These are phyloP conservation scores for Brettanomyces custersianus DNA, from an alignment of 805 yeast species.

Conservation along the genomic window DNA sequence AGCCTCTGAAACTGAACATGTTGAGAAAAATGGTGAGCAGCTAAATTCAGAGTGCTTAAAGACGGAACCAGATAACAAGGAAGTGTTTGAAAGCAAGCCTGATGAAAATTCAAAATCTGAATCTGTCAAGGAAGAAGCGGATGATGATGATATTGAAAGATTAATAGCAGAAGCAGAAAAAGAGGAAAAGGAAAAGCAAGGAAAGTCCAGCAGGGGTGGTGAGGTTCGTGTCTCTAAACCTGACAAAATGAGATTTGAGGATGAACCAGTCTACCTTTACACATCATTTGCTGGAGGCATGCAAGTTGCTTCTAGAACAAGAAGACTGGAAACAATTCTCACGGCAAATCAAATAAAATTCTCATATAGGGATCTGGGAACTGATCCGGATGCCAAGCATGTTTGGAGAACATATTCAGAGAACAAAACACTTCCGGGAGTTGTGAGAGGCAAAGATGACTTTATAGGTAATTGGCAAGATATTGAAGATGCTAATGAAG, in stretches of 20 bases:
- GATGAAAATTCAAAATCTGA: slow-evolving; percentile 4
- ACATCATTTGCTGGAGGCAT: slow-evolving; percentile 87
- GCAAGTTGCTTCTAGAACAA: slow-evolving; percentile 71
- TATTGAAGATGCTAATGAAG: slow-evolving; percentile 81
- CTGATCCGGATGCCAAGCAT: slow-evolving; percentile 77
- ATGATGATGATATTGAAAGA: slow-evolving; percentile 16
- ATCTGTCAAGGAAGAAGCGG: slow-evolving; percentile 1
- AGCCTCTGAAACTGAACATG: not conserved
- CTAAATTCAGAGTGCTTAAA: too few species aligned
- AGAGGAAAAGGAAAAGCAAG: slow-evolving; percentile 12
- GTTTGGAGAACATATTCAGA: slow-evolving; percentile 70
- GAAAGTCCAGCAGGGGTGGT: slow-evolving; percentile 10
- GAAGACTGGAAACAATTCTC: slow-evolving; percentile 63
- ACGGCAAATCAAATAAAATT: slow-evolving; percentile 64
- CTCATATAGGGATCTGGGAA: slow-evolving; percentile 70
- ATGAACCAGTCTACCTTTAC: slow-evolving; percentile 63
- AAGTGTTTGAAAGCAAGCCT: slow-evolving; percentile 5
- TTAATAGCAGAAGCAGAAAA: slow-evolving; percentile 20
- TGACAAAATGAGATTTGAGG: slow-evolving; percentile 27
- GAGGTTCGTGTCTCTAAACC: slow-evolving; percentile 25
- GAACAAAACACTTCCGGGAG: slow-evolving; percentile 75
- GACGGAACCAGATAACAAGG: slow-evolving; percentile 3
- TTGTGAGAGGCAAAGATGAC: slow-evolving; percentile 75
- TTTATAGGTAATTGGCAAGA: slow-evolving; percentile 81
- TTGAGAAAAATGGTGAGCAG: not conserved